These are phyloP conservation scores for Starmerella potacharoeniae DNA, from an alignment of 805 yeast genomes.

Conservation along the genomic window DNA sequence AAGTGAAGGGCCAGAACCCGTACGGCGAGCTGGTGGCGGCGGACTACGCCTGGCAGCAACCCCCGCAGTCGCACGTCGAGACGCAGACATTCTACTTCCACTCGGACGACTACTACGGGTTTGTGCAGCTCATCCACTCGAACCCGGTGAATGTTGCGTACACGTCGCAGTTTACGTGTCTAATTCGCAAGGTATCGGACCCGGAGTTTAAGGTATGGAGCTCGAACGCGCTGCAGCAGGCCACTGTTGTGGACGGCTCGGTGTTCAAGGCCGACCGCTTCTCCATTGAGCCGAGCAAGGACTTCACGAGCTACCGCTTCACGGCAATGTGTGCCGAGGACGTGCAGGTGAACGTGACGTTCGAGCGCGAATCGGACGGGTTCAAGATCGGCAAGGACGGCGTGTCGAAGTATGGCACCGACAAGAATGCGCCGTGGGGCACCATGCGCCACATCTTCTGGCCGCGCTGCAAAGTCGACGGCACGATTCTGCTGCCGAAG, in stretches of 20 bases:
- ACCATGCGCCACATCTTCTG: slow-evolving; percentile 91
- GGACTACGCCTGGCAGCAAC: slow-evolving; percentile 67
- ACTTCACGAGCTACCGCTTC: slow-evolving; percentile 39
- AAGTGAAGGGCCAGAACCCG: slow-evolving; percentile 45
- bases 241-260: slow-evolving; percentile 46
- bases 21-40: slow-evolving; percentile 47
- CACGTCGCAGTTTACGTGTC: slow-evolving; percentile 87
- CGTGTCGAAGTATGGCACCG: slow-evolving; percentile 74
- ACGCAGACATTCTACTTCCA: slow-evolving; percentile 88
- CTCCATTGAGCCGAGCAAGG: slow-evolving; percentile 48
- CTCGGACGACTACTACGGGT: slow-evolving; percentile 53
- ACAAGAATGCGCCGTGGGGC: slow-evolving; percentile 84
- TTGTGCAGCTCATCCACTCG: slow-evolving; percentile 91
- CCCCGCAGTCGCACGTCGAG: slow-evolving; percentile 81
- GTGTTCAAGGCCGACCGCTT: slow-evolving; percentile 71
- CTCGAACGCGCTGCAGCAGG: slow-evolving; percentile 76
- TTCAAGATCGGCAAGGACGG: slow-evolving; percentile 88
- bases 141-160: slow-evolving; percentile 71
- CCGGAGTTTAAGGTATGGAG: slow-evolving; percentile 65
- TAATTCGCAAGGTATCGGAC: slow-evolving; percentile 48
- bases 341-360: slow-evolving; percentile 55
- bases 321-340: slow-evolving; percentile 57
- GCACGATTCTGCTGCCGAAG: slow-evolving; percentile 44
- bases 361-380: slow-evolving; percentile 52
- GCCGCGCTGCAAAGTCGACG: slow-evolving; percentile 74